phyloP scores from a whole-genome alignment of 192 early-diverging fungal species.

The Lunasporangiospora selenospora region DNA sequence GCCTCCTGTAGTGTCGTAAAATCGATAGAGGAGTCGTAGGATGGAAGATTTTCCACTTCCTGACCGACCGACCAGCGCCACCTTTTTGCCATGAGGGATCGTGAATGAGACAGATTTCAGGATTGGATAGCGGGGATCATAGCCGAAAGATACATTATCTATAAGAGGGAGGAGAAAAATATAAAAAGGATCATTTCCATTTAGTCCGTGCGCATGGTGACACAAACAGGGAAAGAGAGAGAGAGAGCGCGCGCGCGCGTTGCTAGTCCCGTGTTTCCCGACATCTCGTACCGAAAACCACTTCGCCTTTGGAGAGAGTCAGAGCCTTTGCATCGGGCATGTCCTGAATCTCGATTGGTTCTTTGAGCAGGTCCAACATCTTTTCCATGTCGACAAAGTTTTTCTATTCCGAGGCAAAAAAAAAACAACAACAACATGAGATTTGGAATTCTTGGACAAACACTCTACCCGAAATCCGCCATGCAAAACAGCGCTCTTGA shows the following conservation, averaged over 20 bases:
- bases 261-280: too few species aligned
- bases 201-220: too few species aligned
- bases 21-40: conserved; percentile 87
- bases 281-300: conserved; percentile 69
- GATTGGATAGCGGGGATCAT: conserved; percentile 65
- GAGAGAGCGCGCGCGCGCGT: too few species aligned
- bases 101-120: conserved; percentile 74
- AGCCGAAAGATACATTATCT: conserved; percentile 91
- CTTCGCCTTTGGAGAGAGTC: conserved; percentile 70
- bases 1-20: conserved; percentile 87
- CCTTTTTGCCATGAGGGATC: conserved; percentile 83
- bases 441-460: conserved; percentile 69
- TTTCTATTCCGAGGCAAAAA: conserved; percentile 63
- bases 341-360: conserved; percentile 67
- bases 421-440: background rate
- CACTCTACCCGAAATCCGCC: conserved; percentile 91
- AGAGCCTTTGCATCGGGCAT: conserved; percentile 55
- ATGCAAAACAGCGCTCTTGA: too few species aligned
- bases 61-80: conserved; percentile 92
- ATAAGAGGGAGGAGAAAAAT: too few species aligned
- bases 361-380: conserved; percentile 53
- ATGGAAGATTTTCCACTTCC: conserved; percentile 95
- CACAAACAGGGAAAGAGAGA: too few species aligned
- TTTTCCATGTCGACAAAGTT: conserved; percentile 70
- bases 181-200: too few species aligned